These are phyloP conservation scores for Lichina pygmaea DNA, from an alignment of 495 filamentous ascomycete species.

Conservation along the genomic window DNA sequence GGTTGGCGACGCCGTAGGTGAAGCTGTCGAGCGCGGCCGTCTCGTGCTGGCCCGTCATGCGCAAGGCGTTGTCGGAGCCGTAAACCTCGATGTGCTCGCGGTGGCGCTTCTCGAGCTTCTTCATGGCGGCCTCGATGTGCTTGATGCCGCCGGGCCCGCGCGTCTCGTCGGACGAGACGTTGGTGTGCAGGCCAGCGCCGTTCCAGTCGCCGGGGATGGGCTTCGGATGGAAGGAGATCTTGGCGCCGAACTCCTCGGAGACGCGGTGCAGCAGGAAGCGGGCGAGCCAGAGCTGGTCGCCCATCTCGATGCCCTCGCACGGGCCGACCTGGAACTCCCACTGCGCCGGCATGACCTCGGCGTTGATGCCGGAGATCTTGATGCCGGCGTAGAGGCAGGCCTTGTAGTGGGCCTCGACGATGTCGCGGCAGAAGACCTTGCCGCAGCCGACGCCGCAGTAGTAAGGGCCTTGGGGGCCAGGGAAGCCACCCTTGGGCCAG, in stretches of 20 bases:
- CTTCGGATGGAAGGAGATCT: conserved; percentile 92
- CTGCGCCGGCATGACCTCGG: conserved; percentile 94
- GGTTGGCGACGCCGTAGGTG: conserved; percentile 86
- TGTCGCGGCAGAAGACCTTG: conserved; percentile 94
- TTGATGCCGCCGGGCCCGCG: conserved; percentile 84
- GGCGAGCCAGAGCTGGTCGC: conserved; percentile 93
- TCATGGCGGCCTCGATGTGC: conserved; percentile 36
- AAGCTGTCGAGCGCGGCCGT: conserved; percentile 85
- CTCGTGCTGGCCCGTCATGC: conserved; percentile 90
- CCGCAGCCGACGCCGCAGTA: conserved; percentile 97
- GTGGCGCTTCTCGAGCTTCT: conserved; percentile 40
- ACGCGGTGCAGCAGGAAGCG: conserved; percentile 92
- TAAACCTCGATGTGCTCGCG: conserved; percentile 98
- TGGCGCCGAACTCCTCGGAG: conserved; percentile 88
- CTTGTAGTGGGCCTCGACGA: conserved; percentile 96
- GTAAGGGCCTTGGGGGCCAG: conserved; percentile 91
- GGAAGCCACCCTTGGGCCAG: conserved; percentile 91
- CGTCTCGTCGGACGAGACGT: conserved; percentile 73
- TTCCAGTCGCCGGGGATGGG: conserved; percentile 99
- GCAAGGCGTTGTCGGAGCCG: conserved; percentile 75
- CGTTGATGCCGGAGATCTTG: conserved; percentile 95
- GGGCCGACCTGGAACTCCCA: conserved; percentile 99
- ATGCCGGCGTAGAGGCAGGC: conserved; percentile 79
- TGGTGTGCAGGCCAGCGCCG: conserved; percentile 92
- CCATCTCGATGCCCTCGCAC: conserved; percentile 75